Evolutionary conservation across 805 yeast species (phyloP).

Genomic region (Torulaspora indica): DNA sequence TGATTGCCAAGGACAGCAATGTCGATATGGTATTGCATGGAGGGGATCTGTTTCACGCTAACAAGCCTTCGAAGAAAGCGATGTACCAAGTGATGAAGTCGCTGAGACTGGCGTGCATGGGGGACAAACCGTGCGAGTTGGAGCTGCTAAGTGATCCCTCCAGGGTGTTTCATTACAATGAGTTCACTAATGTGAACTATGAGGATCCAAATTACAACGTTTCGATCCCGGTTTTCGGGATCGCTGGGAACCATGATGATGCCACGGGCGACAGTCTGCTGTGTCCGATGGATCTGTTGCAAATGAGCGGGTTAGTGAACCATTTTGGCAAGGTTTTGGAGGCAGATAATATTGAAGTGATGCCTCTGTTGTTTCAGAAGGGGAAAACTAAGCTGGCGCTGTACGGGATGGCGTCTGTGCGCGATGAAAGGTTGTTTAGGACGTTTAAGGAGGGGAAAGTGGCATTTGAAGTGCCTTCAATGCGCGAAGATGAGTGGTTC

Average conservation of each 20-base stretch:
- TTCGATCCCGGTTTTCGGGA: conserved; percentile 84
- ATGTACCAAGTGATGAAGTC: conserved; percentile 75
- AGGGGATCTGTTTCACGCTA: conserved; percentile 89
- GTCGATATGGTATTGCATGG: conserved; percentile 88
- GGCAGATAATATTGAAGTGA: conserved; percentile 65
- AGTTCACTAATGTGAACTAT: conserved; percentile 70
- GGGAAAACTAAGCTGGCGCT: conserved; percentile 78
- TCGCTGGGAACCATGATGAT: conserved; percentile 95
- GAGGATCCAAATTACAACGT: conserved; percentile 89
- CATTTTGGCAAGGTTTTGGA: conserved; percentile 82
- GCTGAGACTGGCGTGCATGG: conserved; percentile 67
- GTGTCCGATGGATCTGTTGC: conserved; percentile 79
- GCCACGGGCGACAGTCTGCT: conserved; percentile 81
- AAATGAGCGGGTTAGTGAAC: conserved; percentile 77
- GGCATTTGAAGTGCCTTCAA: conserved; percentile 66
- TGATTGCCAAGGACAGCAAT: conserved; percentile 60
- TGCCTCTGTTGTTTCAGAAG: conserved; percentile 77
- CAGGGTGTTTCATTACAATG: conserved; percentile 50
- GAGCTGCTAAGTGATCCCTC: conserved; percentile 78
- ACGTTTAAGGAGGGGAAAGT: conserved; percentile 79
- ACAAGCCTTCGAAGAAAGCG: conserved; percentile 83
- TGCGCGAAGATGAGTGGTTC: conserved; percentile 65
- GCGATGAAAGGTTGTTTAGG: conserved; percentile 83
- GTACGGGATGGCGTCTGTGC: conserved; percentile 81
- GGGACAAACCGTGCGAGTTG: conserved; percentile 81